Percentiles rank a stretch among this genome's conserved stretches.
phyloP scores from a whole-genome alignment of 371 early-diverging fungal species.

The Haplosporangium sp. region DNA sequence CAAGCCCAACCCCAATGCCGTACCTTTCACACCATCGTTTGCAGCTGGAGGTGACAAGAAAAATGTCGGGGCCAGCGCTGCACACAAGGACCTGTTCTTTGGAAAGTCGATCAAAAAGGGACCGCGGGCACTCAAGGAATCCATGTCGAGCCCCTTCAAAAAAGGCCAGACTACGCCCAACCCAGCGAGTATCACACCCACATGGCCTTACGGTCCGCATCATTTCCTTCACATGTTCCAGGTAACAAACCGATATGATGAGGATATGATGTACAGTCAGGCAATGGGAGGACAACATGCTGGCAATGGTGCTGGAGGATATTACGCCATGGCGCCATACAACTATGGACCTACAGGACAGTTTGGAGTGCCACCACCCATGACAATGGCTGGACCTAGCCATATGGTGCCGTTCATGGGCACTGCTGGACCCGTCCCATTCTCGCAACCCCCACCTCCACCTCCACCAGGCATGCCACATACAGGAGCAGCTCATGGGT shows the following conservation, averaged over 20 bases:
- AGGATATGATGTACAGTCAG: constrained; percentile 37
- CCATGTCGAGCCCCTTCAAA: constrained; percentile 45
- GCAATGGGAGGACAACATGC: constrained; percentile 22
- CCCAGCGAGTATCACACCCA: constrained; percentile 26
- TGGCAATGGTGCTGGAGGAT: constrained; percentile 23
- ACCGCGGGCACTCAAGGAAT: constrained; percentile 18
- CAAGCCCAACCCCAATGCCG: constrained; percentile 85
- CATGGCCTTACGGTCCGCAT: constrained; percentile 38
- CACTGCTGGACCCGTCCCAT: constrained; percentile 25
- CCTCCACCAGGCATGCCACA: constrained; percentile 39
- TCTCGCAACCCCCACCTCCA: constrained; percentile 42
- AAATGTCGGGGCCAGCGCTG: background rate
- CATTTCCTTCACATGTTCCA: constrained; percentile 38
- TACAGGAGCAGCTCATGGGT: constrained; percentile 31
- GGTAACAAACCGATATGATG: constrained; percentile 38
- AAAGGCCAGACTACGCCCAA: constrained; percentile 19
- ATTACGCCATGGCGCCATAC: constrained; percentile 33
- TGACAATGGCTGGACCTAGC: constrained; percentile 36
- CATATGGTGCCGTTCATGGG: constrained; percentile 40
- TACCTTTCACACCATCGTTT: constrained; percentile 76
- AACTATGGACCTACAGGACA: constrained; percentile 44
- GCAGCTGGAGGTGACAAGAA: constrained; percentile 29
- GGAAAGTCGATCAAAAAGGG: constrained; percentile 40
- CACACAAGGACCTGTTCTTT: constrained; percentile 55
- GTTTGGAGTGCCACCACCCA: constrained; percentile 35